Conservation (phyloP, 2,329 filamentous ascomycete genomes). For the Fusarium circinatum region DNA sequence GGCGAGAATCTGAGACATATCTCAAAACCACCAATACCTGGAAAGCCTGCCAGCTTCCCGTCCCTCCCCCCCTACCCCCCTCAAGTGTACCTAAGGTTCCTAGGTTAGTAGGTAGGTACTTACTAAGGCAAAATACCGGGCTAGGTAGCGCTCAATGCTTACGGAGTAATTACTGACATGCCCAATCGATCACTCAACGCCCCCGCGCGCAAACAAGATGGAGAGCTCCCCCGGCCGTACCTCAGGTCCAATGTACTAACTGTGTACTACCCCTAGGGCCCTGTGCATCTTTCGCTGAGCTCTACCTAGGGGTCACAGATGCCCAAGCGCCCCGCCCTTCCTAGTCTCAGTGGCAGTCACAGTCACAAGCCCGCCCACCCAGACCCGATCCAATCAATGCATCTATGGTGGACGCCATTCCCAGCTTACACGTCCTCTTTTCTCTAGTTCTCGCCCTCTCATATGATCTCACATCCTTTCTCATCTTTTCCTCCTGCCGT, state of each 20-base stretch:
- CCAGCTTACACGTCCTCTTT: conserved; percentile 27
- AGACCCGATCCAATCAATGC: conserved; percentile 34
- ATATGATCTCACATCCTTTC: conserved; percentile 24
- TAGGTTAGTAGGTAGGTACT: not conserved
- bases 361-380: conserved; percentile 34
- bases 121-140: not conserved
- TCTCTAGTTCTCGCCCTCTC: conserved; percentile 23
- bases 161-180: conserved; percentile 3
- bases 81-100: not conserved
- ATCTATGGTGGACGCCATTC: conserved; percentile 26
- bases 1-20: conserved; percentile 33
- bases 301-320: conserved; percentile 23
- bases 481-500: conserved; percentile 28
- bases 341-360: conserved; percentile 24
- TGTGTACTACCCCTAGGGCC: not conserved
- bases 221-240: not conserved
- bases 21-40: conserved; percentile 26
- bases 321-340: conserved; percentile 34
- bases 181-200: conserved; percentile 27
- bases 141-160: conserved; percentile 9
- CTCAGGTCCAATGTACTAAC: not conserved
- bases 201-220: conserved; percentile 7
- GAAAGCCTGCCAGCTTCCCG: conserved; percentile 18
- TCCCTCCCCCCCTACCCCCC: conserved; percentile 1
- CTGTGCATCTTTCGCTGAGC: conserved; percentile 20